phyloP scores from a whole-genome alignment of 805 yeast species.

The Cyberlindnera lachancei region DNA sequence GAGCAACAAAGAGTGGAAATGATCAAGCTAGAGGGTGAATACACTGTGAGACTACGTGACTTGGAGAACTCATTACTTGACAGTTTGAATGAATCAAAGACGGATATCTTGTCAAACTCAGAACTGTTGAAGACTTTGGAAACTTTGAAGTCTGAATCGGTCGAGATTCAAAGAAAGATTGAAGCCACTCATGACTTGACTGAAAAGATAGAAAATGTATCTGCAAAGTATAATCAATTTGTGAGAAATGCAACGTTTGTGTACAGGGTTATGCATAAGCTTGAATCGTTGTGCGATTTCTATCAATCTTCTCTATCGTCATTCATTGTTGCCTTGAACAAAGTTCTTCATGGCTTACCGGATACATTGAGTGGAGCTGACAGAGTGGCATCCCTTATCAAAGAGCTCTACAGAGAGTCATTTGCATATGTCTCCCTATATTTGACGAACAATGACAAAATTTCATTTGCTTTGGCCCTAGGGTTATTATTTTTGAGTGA shows the following conservation, averaged over 20 bases:
- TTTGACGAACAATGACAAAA: slow-evolving; percentile 27
- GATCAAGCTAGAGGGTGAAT: slow-evolving; percentile 50
- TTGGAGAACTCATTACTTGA: slow-evolving; percentile 55
- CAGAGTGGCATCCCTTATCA: slow-evolving; percentile 27
- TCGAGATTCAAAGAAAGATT: slow-evolving; percentile 44
- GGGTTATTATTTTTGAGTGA: slow-evolving; percentile 21
- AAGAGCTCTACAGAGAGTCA: slow-evolving; percentile 36
- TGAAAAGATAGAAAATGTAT: slow-evolving; percentile 40
- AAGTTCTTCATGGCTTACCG: slow-evolving; percentile 18
- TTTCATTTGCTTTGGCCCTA: slow-evolving; percentile 33
- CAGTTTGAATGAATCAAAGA: slow-evolving; percentile 48
- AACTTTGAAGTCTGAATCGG: slow-evolving; percentile 54
- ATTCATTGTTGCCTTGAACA: slow-evolving; percentile 29
- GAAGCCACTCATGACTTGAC: slow-evolving; percentile 48
- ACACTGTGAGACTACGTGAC: slow-evolving; percentile 40
- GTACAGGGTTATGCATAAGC: slow-evolving; percentile 37
- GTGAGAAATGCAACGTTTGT: slow-evolving; percentile 49
- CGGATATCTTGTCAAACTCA: slow-evolving; percentile 63
- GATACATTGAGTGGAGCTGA: not conserved
- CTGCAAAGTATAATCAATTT: slow-evolving; percentile 41
- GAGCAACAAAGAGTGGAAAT: slow-evolving; percentile 50
- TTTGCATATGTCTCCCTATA: slow-evolving; percentile 38
- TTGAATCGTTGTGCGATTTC: slow-evolving; percentile 37
- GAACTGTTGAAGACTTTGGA: slow-evolving; percentile 54
- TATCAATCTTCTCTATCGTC: slow-evolving; percentile 53